phyloP scores from a whole-genome alignment of 139 green algal genomes.

The Closterium sp. region DNA sequence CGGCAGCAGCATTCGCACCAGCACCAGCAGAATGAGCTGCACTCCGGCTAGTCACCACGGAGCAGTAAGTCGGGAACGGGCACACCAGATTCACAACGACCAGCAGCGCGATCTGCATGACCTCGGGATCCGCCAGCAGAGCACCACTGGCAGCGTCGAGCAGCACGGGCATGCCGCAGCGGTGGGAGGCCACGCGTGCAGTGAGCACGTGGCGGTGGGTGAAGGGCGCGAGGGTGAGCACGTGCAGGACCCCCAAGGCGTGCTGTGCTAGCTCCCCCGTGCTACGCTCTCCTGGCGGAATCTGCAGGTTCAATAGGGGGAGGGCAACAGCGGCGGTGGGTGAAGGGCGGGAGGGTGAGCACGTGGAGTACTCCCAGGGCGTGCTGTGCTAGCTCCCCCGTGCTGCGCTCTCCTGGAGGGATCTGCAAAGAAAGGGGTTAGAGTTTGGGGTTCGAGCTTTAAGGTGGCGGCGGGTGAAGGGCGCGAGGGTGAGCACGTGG shows the following conservation, averaged over 20 bases:
- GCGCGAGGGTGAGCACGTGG: constrained; percentile 62
- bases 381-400: constrained; percentile 65
- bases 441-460: not conserved
- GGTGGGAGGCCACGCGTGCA: constrained; percentile 19
- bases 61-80: constrained; percentile 50
- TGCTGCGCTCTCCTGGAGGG: too few relatives aligned
- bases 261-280: constrained; percentile 59
- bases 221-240: constrained; percentile 64
- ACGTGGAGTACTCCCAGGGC: constrained; percentile 69
- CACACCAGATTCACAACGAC: constrained; percentile 63
- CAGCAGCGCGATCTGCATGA: constrained; percentile 60
- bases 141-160: constrained; percentile 54
- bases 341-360: too few relatives aligned
- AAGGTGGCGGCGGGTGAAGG: constrained; percentile 31
- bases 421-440: not conserved
- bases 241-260: constrained; percentile 59
- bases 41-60: not conserved
- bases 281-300: constrained; percentile 54
- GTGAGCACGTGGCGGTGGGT: constrained; percentile 42
- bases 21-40: not conserved
- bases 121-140: constrained; percentile 60
- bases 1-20: not conserved
- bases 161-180: constrained; percentile 59
- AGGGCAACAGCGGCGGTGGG: too few relatives aligned
- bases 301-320: too few relatives aligned